Evolutionary conservation across 192 early-diverging fungal species (phyloP), one percentile per base, ranked within the genome.

Genomic region (Phycomyces blakesleeanus): DNA sequence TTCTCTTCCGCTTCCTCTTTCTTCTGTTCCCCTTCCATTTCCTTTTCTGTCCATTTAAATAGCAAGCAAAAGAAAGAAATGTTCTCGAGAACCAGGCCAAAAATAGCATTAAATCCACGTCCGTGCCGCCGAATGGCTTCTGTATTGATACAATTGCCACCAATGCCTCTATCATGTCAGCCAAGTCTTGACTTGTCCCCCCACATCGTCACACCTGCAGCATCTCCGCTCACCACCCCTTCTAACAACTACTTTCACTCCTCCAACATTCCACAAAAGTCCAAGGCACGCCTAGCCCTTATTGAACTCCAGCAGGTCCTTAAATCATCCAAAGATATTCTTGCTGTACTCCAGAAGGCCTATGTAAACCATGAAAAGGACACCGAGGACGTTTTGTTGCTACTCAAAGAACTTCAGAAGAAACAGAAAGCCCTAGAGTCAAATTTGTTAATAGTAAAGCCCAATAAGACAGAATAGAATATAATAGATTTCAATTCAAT

Each of bases 191-290:
- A 58, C 55, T 57, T 42, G 22, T 37, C 55, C 20, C 26, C 57
- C 0, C 55, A 53, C 16, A 65, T 71, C 18, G 49, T 67, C 26
- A 73, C 71, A 18, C 71, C 61, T 5, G 42, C 64, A 24, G 22
- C 65, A 4, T 57, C 42, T 21, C 65, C 71, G 22, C 15, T 67
- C 9, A 73, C 71, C 20, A 40, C 65, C 25, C 60, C 60, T 16
- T 73, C 71, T 20, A 73, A 73, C 38, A 73, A 73, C 54, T 59
- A 59, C 14, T 73, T 73, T 34, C 65, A 73, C 26, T 60, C 71
- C 15, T 52, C 57, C 21, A 42, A 56, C 47, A 66, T 73, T 12
- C 71, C 71, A 15, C 27, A 50, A 24, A 67, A 59, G 16, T 56
- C 71, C 8, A 56, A 67, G 47, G 58, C 42, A 9, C n/a, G 60